These are phyloP conservation scores for Podospora pseudoanserina DNA, from an alignment of 495 filamentous ascomycete species.

Conservation along the genomic window DNA sequence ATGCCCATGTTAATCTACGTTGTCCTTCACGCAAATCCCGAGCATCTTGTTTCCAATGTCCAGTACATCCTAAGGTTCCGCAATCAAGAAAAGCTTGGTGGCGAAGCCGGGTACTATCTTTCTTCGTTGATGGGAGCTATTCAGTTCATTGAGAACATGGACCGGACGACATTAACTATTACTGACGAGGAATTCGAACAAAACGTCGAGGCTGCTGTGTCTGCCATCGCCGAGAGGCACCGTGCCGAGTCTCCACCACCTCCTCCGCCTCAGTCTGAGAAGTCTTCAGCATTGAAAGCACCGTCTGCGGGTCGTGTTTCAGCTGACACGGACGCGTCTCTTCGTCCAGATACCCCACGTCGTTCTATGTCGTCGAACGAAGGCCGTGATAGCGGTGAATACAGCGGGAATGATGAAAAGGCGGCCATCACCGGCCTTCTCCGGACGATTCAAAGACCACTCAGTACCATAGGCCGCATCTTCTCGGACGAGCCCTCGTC, in stretches of 20 bases:
- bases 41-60: constrained; percentile 93
- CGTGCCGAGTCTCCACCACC: constrained; percentile 49
- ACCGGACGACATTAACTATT: constrained; percentile 89
- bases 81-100: constrained; percentile 93
- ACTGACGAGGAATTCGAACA: constrained; percentile 91
- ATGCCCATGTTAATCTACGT: constrained; percentile 95
- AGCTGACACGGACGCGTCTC: constrained; percentile 40
- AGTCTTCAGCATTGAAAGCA: constrained; percentile 51
- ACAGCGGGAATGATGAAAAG: constrained; percentile 59
- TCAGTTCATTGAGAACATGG: constrained; percentile 94
- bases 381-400: constrained; percentile 29
- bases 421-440: constrained; percentile 82
- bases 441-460: constrained; percentile 83
- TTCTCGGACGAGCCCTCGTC: constrained; percentile 74
- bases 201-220: constrained; percentile 92
- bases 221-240: constrained; percentile 90
- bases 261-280: constrained; percentile 53
- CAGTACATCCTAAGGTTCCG: constrained; percentile 97
- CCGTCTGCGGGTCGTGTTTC: constrained; percentile 39
- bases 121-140: constrained; percentile 97
- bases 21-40: constrained; percentile 88
- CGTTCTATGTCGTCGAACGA: constrained; percentile 46
- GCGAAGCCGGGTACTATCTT: constrained; percentile 96
- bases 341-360: constrained; percentile 35
- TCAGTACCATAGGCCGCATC: constrained; percentile 94